Percentiles rank a stretch among this genome's conserved stretches.
Evolutionary conservation across 495 filamentous ascomycete genomes (phyloP).

Genomic region (Penicillium coprophilum): DNA sequence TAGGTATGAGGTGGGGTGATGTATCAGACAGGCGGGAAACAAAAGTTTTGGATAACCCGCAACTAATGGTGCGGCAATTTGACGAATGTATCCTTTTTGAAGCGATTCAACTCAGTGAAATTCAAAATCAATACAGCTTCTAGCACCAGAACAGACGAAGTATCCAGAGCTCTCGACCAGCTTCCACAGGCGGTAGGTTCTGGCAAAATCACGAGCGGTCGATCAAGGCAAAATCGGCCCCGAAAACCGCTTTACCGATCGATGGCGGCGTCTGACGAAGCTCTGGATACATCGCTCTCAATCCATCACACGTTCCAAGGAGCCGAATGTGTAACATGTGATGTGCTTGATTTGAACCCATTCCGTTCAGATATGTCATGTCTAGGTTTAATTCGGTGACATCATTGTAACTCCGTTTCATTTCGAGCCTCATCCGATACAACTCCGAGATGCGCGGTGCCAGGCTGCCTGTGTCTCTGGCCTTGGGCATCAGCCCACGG

Average conservation of each 20-base stretch:
- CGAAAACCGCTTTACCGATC: conserved; percentile 22
- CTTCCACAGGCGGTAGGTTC: conserved; percentile 37
- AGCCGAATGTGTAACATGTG: conserved; percentile 16
- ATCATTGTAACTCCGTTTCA: conserved; percentile 25
- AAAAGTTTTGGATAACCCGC: background rate
- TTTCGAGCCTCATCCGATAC: conserved; percentile 20
- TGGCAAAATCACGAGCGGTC: conserved; percentile 32
- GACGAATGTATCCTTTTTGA: background rate
- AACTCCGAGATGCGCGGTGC: conserved; percentile 45
- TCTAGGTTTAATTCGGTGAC: conserved; percentile 26
- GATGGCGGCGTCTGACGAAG: conserved; percentile 10
- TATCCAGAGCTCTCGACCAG: conserved; percentile 41
- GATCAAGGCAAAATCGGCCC: conserved; percentile 31
- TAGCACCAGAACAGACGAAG: conserved; percentile 12
- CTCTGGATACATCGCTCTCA: conserved; percentile 24
- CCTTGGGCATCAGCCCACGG: conserved; percentile 32
- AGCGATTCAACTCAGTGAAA: background rate
- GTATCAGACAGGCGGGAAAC: conserved; percentile 13
- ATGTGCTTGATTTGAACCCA: conserved; percentile 12
- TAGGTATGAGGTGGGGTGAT: conserved; percentile 23
- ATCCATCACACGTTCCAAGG: conserved; percentile 14
- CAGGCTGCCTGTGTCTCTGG: conserved; percentile 39
- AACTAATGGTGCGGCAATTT: background rate
- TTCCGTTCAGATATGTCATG: conserved; percentile 39
- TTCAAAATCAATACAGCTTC: background rate